Evolutionary conservation across 345 rosid species (phyloP), one percentile per base, ranked within the genome.

Genomic region (Camelina laxa): DNA sequence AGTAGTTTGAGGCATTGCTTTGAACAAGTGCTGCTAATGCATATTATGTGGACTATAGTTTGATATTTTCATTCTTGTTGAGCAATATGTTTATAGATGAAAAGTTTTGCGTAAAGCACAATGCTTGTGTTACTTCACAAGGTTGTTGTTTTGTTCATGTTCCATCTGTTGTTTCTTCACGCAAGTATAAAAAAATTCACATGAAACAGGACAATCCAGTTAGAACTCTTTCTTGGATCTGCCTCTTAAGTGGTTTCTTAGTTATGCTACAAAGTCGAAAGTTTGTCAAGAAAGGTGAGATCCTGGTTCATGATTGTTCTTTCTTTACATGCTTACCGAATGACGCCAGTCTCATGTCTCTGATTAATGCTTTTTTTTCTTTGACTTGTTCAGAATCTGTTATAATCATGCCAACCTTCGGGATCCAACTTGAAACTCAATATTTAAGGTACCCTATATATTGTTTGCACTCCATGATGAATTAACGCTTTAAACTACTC

Each of bases 391-490:
- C 87, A 93, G 98, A 91, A 69, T 87, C 94, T 74, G 92, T 93
- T 49, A 75, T 87, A 60, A 80, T 88, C 75, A 83, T 91, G 83
- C 91, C 97, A 65, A 76, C 85, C 70, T 87, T 90, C 69, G 97
- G 92, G 58, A 84, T 91, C 77, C 97, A 90, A 79, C 91, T 91
- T 33, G 92, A 90, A 80, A 91, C 96, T 42, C 89, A 86, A 62
- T 87, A 86, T 86, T 13, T 69, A 45, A 88, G 96, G 98, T 89
- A 80, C 6, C 4, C 22, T 36, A 9, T 67, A 12, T 49, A 12
- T 75, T 59, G 53, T 67, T 50, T 65, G 13, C n/a, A 9, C 6
- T 33, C 64, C 38, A 16, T 36, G 68, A 48, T 58, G 45, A 17
- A 15, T 22, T 49, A 21, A 12, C 49, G 51, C 12, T 55, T 49